Evolutionary conservation across 2,329 filamentous ascomycete genomes (phyloP), one percentile per base, ranked within the genome.

Genomic region (Metarhizium rileyi): DNA sequence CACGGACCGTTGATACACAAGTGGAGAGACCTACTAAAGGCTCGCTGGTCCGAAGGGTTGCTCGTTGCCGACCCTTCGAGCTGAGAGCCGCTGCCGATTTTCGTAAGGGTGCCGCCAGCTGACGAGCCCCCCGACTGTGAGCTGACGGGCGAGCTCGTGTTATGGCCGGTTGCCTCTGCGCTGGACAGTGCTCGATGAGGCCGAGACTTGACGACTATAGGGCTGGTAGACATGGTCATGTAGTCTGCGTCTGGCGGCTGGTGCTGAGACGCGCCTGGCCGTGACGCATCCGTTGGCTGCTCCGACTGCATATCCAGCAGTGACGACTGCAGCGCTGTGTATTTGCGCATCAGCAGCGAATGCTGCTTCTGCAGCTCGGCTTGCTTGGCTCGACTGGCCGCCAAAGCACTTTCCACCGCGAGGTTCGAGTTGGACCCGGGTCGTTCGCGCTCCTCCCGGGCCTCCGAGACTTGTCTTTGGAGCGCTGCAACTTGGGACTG

Each of bases 291-390:
- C 12, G 18, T 7, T 8, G 33, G 23, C 8, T 50, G 38, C 22
- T 63, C 66, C 7, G 68, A 66, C 52, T 70, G 67, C 63, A 76
- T 65, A 46, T 78, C 74, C 40, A 77, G 59, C 5, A 78, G 56
- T 2, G 69, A 70, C 8, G 71, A 72, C 60, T 81, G 74, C 20
- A 80, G 62, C 1, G 70, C 69, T 12, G 70, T 74, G 58, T 78
- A 78, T 56, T 77, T 78, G 47, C 70, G 71, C 56, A 69, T 67
- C 45, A 81, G 65, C 20, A 72, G 65, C 43, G 65, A 64, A 56
- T 77, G 71, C 51, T 77, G 75, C 58, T 70, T 74, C 57, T 77
- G 74, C 52, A 80, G 61, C 55, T 79, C 76, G 0, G 69, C 66
- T 52, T 80, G 74, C 61, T 75, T 77, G 1, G 71, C 69, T 44